Evolutionary conservation across 2,329 filamentous ascomycete genomes (phyloP), one percentile per base, ranked within the genome.

Genomic region (Colletotrichum caudatum): DNA sequence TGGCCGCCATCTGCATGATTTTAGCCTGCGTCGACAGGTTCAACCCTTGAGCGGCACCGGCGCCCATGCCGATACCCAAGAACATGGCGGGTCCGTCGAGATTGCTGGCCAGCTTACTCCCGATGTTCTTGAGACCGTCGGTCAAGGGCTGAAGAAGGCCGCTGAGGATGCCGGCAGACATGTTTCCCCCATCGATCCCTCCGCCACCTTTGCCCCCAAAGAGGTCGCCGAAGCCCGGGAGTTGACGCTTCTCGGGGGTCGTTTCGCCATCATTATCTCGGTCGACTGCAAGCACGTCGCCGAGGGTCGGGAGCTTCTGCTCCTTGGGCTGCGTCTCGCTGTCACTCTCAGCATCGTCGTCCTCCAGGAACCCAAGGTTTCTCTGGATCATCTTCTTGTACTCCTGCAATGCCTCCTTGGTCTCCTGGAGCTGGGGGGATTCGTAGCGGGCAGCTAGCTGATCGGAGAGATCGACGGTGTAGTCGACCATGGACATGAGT

Each of bases 41-140:
- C 9, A 78, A 73, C 2, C 72, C 77, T 59, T 78, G 76, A 3
- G 72, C 75, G 2, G 75, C 74, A 29, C 77, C 77, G 54, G 75
- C 73, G 9, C 77, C 77, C 9, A 74, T 65, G 3, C 77, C 77
- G 23, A 78, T 74, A 1, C 77, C 77, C 35, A 76, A 75, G 50
- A 77, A 78, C 69, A 75, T 71, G 58, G 62, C 74, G 1, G 74
- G 68, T 0, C 72, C 74, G 61, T 68, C 37, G 35, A 74, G 66
- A 50, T 74, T 70, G 35, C 59, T 20, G 14, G 67, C 64, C 9
- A 75, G 64, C 14, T 59, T 33, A 44, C 53, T 64, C 5, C 72
- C 73, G 20, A 75, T 57, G 61, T 72, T 70, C 23, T 54, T 69
- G 16, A 75, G 51, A 8, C 66, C 64, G 62, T 71, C 70, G 29